Evolutionary conservation across 2,329 filamentous ascomycete genomes (phyloP).

Genomic region (Aspergillus pseudotamarii): DNA sequence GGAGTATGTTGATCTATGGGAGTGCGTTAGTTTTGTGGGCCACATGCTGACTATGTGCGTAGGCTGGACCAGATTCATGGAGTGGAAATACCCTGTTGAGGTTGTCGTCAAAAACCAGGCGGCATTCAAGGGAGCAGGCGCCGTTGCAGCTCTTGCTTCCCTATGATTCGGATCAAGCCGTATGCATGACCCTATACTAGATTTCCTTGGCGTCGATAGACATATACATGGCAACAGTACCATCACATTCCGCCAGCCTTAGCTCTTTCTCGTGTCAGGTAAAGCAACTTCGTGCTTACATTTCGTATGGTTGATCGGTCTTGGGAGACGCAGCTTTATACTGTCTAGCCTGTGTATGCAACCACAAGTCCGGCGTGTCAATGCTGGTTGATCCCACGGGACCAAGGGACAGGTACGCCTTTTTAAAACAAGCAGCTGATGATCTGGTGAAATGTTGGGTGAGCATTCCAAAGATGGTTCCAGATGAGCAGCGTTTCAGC

Average conservation of each 20-base stretch:
- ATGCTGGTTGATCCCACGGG: neutral
- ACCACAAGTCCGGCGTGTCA: neutral
- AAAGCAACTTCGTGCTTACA: neutral
- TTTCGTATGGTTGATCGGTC: neutral
- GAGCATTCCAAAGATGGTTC: neutral
- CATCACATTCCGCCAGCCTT: neutral
- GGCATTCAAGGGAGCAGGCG: constrained; percentile 65
- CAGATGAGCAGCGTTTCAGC: constrained; percentile 1
- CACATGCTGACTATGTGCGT: constrained; percentile 4
- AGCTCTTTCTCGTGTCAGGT: neutral
- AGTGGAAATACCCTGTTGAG: constrained; percentile 87
- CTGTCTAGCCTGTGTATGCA: neutral
- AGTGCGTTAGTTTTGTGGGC: neutral
- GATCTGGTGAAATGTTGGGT: neutral
- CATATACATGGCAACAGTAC: neutral
- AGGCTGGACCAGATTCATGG: constrained; percentile 95
- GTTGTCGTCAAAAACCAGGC: constrained; percentile 64
- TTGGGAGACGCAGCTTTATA: neutral
- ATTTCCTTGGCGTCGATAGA: neutral
- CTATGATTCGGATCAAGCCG: constrained; percentile 29
- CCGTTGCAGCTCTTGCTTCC: constrained; percentile 56
- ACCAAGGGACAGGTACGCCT: neutral
- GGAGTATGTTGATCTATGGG: constrained; percentile 63
- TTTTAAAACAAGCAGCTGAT: neutral
- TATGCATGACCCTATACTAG: neutral